Conservation (phyloP, 345 rosid genomes). For the Durio zibethinus region DNA sequence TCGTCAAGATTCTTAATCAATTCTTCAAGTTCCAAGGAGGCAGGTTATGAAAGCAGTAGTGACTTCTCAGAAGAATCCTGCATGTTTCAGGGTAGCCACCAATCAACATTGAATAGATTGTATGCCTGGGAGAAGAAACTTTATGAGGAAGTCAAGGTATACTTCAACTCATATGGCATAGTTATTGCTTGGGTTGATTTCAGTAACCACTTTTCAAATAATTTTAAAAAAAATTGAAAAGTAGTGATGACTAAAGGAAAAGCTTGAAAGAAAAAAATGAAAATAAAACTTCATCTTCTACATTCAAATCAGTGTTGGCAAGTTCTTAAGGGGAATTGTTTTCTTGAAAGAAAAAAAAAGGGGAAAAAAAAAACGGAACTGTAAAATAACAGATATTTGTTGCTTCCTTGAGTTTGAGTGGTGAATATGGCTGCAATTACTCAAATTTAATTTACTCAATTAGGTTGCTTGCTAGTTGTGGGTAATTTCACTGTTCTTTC, state of each 20-base stretch:
- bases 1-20: conserved; percentile 70
- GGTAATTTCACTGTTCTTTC: not conserved
- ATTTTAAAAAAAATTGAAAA: not conserved
- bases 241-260: not conserved
- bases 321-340: not conserved
- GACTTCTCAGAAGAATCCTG: conserved; percentile 58
- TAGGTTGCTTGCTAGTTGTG: not conserved
- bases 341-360: no score
- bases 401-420: not conserved
- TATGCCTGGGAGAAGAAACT: conserved; percentile 98
- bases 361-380: no score
- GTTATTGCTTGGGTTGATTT: not conserved
- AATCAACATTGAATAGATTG: conserved; percentile 75
- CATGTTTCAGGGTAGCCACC: conserved; percentile 68
- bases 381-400: not conserved
- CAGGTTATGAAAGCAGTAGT: conserved; percentile 50
- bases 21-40: conserved; percentile 55
- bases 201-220: not conserved
- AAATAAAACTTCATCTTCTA: not conserved
- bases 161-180: not conserved
- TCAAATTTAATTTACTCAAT: not conserved
- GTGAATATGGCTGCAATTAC: not conserved
- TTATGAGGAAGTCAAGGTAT: conserved; percentile 86
- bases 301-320: not conserved
- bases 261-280: no score